Evolutionary conservation across 805 yeast genomes (phyloP).

Genomic region (Phaffomyces opuntiae): DNA sequence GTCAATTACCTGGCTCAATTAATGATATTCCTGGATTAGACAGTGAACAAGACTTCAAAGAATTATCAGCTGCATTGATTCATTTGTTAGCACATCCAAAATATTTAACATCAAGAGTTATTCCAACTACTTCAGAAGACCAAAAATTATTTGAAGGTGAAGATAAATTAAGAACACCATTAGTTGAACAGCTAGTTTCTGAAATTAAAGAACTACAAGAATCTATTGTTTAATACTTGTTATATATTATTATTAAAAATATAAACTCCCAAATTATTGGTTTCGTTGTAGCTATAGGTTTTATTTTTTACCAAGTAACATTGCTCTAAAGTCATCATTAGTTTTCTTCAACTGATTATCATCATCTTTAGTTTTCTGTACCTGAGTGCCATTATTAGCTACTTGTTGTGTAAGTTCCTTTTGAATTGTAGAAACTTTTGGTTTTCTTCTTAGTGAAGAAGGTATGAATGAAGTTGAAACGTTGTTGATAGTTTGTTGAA

Average conservation of each 20-base stretch:
- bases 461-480: conserved; percentile 1
- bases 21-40: conserved; percentile 55
- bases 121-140: conserved; percentile 59
- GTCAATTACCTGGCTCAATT: conserved; percentile 15
- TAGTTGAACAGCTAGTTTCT: conserved; percentile 39
- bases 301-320: conserved; percentile 15
- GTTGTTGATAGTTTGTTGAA: not conserved
- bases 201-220: conserved; percentile 50
- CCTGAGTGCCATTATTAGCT: not conserved
- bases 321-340: conserved; percentile 22
- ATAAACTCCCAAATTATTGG: no score
- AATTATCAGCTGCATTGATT: conserved; percentile 52
- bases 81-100: conserved; percentile 84
- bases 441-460: conserved; percentile 6
- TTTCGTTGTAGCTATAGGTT: no score
- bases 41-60: conserved; percentile 48
- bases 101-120: conserved; percentile 62
- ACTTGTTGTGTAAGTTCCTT: no score
- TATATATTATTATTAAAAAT: no score
- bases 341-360: conserved; percentile 6
- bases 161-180: conserved; percentile 30
- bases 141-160: conserved; percentile 48
- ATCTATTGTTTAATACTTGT: conserved; percentile 18
- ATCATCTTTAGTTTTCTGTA: not conserved
- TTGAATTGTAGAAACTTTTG: not conserved